Conservation (phyloP, 345 rosid species). For the Gynandropsis gynandra region DNA sequence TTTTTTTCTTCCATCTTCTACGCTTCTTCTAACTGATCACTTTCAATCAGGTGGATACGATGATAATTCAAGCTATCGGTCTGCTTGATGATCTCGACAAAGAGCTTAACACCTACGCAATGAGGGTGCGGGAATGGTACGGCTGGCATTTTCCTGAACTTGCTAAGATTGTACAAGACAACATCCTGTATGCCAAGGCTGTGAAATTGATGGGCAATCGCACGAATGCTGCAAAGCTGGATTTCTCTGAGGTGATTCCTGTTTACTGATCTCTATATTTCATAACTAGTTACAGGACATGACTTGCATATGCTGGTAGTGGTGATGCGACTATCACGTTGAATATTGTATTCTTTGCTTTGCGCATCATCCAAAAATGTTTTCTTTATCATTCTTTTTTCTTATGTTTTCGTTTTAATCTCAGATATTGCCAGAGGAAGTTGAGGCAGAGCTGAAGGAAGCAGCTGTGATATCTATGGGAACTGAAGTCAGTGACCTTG, state of each 20-base stretch:
- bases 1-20: slow-evolving; percentile 2
- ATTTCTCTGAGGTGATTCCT: slow-evolving; percentile 59
- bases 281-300: too few species aligned
- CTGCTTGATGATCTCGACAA: slow-evolving; percentile 83
- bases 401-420: slow-evolving; percentile 9
- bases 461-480: slow-evolving; percentile 82
- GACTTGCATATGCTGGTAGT: neutral
- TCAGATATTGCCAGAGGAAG: slow-evolving; percentile 45
- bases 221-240: slow-evolving; percentile 59
- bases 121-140: slow-evolving; percentile 86
- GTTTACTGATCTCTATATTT: neutral
- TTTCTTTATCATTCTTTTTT: neutral
- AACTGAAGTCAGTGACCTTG: slow-evolving; percentile 70
- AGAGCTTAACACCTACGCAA: slow-evolving; percentile 71
- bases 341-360: too few species aligned
- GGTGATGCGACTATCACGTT: too few species aligned
- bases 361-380: neutral
- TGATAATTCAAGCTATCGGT: slow-evolving; percentile 88
- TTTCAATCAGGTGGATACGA: slow-evolving; percentile 60
- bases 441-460: slow-evolving; percentile 63
- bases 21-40: neutral
- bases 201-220: slow-evolving; percentile 74
- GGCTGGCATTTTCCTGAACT: slow-evolving; percentile 97
- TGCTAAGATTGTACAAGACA: slow-evolving; percentile 70
- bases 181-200: slow-evolving; percentile 60